Evolutionary conservation across 2,329 filamentous ascomycete genomes (phyloP), one percentile per base, ranked within the genome.

Genomic region (Aspergillus sp.): DNA sequence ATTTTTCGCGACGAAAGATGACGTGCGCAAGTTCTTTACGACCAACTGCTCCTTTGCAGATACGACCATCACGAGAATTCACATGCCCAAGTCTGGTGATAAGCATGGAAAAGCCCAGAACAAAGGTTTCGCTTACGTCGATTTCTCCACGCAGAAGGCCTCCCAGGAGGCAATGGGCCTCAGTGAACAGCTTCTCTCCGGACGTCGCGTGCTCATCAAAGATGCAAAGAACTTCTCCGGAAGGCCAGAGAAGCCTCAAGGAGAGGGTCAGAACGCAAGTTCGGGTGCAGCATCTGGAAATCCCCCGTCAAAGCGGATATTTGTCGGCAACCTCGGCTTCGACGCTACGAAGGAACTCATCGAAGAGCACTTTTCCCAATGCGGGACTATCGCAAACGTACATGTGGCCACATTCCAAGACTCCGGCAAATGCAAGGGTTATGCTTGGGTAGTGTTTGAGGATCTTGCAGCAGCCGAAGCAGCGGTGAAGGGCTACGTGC

Each of bases 371-470:
- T 98, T 97, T 75, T 84, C 84, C 52, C 91, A 89, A 74, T 98
- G 94, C 73, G 95, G 95, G 54, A 83, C 89, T 63, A 87, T 98
- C 63, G 86, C 89, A 56, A 91, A 91, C 80, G 85, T 92, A 65
- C 94, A 96, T 78, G 82, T 98, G 67, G 95, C 95, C 2, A 97
- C 93, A 0, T 99, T 99, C 73, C 91, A 98, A 76, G 96, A 99
- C 76, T 89, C 89, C 19, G 95, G 95, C 47, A 99, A 98, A 80
- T 99, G 95, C 82, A 98, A 98, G 80, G 96, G 95, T 17, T 99
- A 90, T 78, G 95, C 89, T 5, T 99, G 95, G 93, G 87, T 99
- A 63, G 91, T 91, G 63, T 99, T 98, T 77, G 88, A 89, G 72
- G 88, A 92, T 54, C 73, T 93, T 10, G 87, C 91, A 59, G 85